Conservation (phyloP, 257 asterid species). For the Solanum bulbocastanum region DNA sequence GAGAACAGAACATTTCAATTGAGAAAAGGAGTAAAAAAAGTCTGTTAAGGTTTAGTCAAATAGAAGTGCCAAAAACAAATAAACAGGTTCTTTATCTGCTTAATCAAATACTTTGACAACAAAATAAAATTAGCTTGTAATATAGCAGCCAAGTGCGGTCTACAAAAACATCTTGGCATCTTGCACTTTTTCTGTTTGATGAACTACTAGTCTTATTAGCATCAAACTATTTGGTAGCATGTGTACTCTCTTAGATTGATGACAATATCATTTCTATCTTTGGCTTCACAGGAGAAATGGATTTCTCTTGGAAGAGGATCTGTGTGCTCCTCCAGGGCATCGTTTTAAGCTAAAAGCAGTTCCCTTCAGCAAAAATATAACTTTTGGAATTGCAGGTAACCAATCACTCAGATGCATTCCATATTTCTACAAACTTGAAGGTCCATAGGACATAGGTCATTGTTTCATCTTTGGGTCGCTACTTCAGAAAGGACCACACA, state of each 20-base stretch:
- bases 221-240: not conserved
- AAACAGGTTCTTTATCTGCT: not conserved
- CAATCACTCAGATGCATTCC: not conserved
- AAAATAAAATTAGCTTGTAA: not conserved
- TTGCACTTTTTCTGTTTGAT: not conserved
- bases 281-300: slow-evolving; percentile 75
- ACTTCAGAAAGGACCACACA: not conserved
- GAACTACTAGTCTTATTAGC: not conserved
- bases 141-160: not conserved
- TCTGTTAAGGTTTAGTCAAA: not conserved
- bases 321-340: slow-evolving; percentile 70
- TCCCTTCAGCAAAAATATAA: slow-evolving; percentile 88
- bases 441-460: not conserved
- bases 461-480: not conserved
- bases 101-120: not conserved
- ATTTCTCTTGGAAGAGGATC: slow-evolving; percentile 70
- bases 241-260: not conserved
- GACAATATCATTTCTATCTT: not conserved
- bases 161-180: not conserved
- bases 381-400: slow-evolving; percentile 78
- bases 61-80: not conserved
- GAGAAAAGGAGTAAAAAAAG: not conserved
- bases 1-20: not conserved
- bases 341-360: slow-evolving; percentile 84
- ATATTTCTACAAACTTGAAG: not conserved